phyloP scores from a whole-genome alignment of 2,329 filamentous ascomycete genomes.

The Daldinia sp. region DNA sequence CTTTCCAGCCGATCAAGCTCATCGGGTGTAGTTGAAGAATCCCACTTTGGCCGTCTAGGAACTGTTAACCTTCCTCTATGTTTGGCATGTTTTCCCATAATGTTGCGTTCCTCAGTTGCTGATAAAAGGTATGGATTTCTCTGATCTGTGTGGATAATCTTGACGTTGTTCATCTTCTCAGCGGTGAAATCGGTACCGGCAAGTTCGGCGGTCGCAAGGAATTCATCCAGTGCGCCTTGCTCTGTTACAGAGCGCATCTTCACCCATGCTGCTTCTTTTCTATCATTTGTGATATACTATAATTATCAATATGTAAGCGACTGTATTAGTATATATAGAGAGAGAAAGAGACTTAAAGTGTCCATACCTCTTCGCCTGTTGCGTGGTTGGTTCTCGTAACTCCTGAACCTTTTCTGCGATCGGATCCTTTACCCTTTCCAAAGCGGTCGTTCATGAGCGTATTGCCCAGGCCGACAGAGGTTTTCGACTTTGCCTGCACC shows the following conservation, averaged over 20 bases:
- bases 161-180: slow-evolving; percentile 98
- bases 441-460: slow-evolving; percentile 99
- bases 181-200: slow-evolving; percentile 99
- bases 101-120: slow-evolving; percentile 81
- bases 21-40: slow-evolving; percentile 83
- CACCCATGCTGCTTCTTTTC: slow-evolving; percentile 93
- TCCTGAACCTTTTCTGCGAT: slow-evolving; percentile 76
- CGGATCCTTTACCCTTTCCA: slow-evolving; percentile 87
- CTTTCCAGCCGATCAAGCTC: slow-evolving; percentile 84
- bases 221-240: slow-evolving; percentile 96
- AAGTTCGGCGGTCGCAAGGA: slow-evolving; percentile 92
- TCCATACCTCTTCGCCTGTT: slow-evolving; percentile 77
- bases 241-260: slow-evolving; percentile 99
- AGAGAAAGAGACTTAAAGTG: not conserved
- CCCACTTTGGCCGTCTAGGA: slow-evolving; percentile 89
- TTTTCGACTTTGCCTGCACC: slow-evolving; percentile 88
- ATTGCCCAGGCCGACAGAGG: slow-evolving; percentile 93
- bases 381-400: slow-evolving; percentile 78
- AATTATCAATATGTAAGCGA: slow-evolving; percentile 10
- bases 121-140: slow-evolving; percentile 95
- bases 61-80: slow-evolving; percentile 87
- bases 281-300: slow-evolving; percentile 89
- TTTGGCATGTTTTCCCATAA: slow-evolving; percentile 83
- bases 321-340: not conserved
- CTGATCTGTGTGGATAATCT: slow-evolving; percentile 97